Base-by-base conservation (phyloP, 2,329 filamentous ascomycete species). In the Sclerotinia borealis region DNA sequence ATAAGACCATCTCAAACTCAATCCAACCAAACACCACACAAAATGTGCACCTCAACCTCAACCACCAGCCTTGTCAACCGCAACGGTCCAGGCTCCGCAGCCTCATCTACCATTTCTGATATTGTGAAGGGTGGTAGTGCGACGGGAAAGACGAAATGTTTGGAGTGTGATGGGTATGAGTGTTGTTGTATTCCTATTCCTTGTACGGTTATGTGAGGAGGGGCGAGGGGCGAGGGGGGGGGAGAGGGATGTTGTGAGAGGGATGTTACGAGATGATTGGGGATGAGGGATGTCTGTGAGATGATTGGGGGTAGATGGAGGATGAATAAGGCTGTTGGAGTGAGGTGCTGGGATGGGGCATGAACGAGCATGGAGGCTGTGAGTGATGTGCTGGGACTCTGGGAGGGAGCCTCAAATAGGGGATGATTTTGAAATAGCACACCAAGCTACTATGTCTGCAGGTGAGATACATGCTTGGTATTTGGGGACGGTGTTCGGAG, bases 181-280 rank as follows among this genome's bases (percentile, higher is more conserved):
- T 84, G 81, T 72, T 85, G 82, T 72, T 85, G 82, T 70, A 82
- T 84, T 64, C 78, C 79, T 0, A 78, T 78, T 61, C 60, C 60
- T 27, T 84, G 82, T 67, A 77, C 75, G 10, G 77, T 84, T 43
- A 79, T 84, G 77, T 83, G 25, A 55, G 31, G 59, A 3, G 29
- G 22, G n/a, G 17, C 5, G 11, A 19, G 19, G 27, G 27, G 2
- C 10, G n/a, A 45, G 34, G 4, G 15, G n/a, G 43, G 29, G 52
- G 6, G 15, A 7, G 25, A 43, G 6, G 19, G 11, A n/a, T n/a
- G n/a, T n/a, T n/a, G n/a, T n/a, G n/a, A n/a, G n/a, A n/a, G n/a
- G n/a, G n/a, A n/a, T n/a, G n/a, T n/a, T n/a, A n/a, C n/a, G n/a
- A n/a, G n/a, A n/a, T n/a, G n/a, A n/a, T n/a, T n/a, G n/a, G n/a